These are phyloP conservation scores for Trichoderma simmonsii DNA, from an alignment of 2,329 filamentous ascomycete genomes.

Conservation along the genomic window DNA sequence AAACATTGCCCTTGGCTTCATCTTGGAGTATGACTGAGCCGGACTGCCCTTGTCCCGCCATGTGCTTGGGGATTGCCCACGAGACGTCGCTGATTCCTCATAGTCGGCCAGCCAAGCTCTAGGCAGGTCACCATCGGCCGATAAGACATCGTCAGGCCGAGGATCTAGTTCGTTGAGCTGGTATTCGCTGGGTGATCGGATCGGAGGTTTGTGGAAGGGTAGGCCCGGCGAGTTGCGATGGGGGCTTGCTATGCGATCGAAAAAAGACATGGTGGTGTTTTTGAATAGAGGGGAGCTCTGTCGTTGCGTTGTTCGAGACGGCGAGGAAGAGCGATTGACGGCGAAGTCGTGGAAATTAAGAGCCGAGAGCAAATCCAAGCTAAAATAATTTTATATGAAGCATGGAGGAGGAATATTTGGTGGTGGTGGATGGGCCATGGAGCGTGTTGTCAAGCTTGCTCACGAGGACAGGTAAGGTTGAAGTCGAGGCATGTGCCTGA, in stretches of 20 bases:
- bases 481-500: conserved; percentile 14
- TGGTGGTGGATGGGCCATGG: not conserved
- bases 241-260: conserved; percentile 29
- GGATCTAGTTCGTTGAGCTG: conserved; percentile 41
- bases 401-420: not conserved
- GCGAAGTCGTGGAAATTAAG: not conserved
- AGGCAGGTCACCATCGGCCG: conserved; percentile 24
- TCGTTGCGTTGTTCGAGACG: not conserved
- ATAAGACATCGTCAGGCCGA: conserved; percentile 29
- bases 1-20: conserved; percentile 39
- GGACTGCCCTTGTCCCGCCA: conserved; percentile 29
- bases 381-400: not conserved
- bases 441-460: not conserved
- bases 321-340: not conserved
- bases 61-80: conserved; percentile 20
- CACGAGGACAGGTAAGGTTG: conserved; percentile 17
- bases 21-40: conserved; percentile 32
- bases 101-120: conserved; percentile 25
- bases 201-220: conserved; percentile 27
- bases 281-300: not conserved
- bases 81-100: conserved; percentile 9
- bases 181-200: conserved; percentile 34
- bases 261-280: conserved; percentile 26
- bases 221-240: conserved; percentile 27
- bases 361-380: not conserved